Conservation (phyloP, 2,329 filamentous ascomycete genomes). For the Coniochaeta sp. region DNA sequence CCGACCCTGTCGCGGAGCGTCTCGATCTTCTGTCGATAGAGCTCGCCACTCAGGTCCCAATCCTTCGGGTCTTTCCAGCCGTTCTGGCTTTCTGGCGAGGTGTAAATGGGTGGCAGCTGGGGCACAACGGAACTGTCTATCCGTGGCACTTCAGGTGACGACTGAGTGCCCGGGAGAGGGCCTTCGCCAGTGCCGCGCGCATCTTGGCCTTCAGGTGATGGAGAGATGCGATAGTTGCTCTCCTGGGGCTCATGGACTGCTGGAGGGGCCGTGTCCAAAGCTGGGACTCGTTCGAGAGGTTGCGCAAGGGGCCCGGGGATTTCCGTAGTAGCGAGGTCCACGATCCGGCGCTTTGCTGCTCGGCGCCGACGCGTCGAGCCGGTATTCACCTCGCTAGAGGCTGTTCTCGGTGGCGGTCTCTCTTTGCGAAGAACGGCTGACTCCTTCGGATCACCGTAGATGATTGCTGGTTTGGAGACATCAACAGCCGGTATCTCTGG, state of each 20-base stretch:
- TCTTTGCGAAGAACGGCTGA: conserved; percentile 53
- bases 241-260: conserved; percentile 4
- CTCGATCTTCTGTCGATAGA: conserved; percentile 85
- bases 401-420: conserved; percentile 41
- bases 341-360: conserved; percentile 55
- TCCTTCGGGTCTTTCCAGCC: conserved; percentile 39
- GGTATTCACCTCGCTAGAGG: conserved; percentile 51
- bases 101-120: conserved; percentile 23
- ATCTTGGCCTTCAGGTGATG: conserved; percentile 28
- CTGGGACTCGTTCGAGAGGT: conserved; percentile 19
- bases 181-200: conserved; percentile 22
- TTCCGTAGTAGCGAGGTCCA: conserved; percentile 54
- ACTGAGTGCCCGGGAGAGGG: conserved; percentile 19
- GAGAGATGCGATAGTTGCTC: conserved; percentile 39
- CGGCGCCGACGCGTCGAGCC: conserved; percentile 54
- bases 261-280: background rate
- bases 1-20: conserved; percentile 79
- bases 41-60: conserved; percentile 64
- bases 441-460: conserved; percentile 45
- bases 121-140: conserved; percentile 29
- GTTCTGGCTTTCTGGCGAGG: conserved; percentile 22
- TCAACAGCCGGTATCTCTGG: conserved; percentile 57
- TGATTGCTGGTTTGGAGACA: conserved; percentile 60
- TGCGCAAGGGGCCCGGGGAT: conserved; percentile 15
- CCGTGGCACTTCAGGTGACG: conserved; percentile 26